Evolutionary conservation across 1,284 basidiomycete genomes (phyloP).

Genomic region (Fomitopsis betulina): DNA sequence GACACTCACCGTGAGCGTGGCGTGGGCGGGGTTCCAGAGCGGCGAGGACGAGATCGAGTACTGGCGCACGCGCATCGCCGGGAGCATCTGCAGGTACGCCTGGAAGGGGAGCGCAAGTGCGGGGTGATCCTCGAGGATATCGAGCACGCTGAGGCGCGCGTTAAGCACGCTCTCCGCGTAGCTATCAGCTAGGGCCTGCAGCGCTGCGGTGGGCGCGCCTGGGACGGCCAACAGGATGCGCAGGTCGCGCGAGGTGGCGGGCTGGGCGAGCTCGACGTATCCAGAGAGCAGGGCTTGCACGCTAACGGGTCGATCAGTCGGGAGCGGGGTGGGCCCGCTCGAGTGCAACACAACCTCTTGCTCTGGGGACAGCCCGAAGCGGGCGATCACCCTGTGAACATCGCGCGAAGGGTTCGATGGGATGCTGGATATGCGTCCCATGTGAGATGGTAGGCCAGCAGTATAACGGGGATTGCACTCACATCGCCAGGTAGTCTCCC

Average conservation of each 20-base stretch:
- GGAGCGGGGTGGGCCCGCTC: conserved; percentile 37
- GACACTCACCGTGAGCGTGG: conserved; percentile 44
- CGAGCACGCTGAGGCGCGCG: conserved; percentile 39
- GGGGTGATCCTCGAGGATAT: conserved; percentile 38
- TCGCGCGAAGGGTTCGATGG: conserved; percentile 38
- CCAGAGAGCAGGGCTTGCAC: conserved; percentile 36
- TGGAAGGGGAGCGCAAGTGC: conserved; percentile 37
- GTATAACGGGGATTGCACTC: conserved; percentile 3
- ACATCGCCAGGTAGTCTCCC: conserved; percentile 47
- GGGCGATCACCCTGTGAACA: conserved; percentile 36
- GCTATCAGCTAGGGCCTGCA: conserved; percentile 25
- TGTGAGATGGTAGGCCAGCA: not conserved
- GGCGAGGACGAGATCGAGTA: conserved; percentile 54
- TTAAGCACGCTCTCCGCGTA: conserved; percentile 35
- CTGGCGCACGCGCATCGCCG: conserved; percentile 24
- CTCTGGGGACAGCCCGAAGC: conserved; percentile 38
- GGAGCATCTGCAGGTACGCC: conserved; percentile 34
- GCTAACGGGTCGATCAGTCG: conserved; percentile 33
- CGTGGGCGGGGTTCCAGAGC: conserved; percentile 38
- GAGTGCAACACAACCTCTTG: conserved; percentile 40
- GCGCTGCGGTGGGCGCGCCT: conserved; percentile 15
- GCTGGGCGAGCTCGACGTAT: conserved; percentile 46
- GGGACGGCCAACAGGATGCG: conserved; percentile 19
- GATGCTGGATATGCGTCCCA: conserved; percentile 24
- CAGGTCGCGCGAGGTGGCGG: conserved; percentile 38